Evolutionary conservation across 2,329 filamentous ascomycete species (phyloP).

Genomic region (Neonectria neomacrospora): DNA sequence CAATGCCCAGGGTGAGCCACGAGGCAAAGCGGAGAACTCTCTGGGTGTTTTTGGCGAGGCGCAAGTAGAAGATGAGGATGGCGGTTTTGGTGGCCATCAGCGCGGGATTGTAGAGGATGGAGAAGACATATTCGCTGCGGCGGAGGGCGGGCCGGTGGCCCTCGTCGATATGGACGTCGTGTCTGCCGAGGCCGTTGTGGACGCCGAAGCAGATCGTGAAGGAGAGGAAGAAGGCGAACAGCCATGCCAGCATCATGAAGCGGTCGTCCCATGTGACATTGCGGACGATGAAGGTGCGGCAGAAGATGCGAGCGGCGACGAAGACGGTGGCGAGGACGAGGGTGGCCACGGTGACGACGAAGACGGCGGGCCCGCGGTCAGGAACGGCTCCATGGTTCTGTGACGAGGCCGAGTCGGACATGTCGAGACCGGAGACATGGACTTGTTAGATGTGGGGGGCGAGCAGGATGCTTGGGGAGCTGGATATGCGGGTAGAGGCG

Average conservation of each 20-base stretch:
- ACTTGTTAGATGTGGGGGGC: slow-evolving; percentile 32
- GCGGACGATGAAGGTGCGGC: slow-evolving; percentile 77
- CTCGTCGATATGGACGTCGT: slow-evolving; percentile 68
- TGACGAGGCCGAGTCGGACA: slow-evolving; percentile 43
- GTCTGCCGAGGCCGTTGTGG: slow-evolving; percentile 73
- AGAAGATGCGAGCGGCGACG: slow-evolving; percentile 78
- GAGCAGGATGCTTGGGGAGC: slow-evolving; percentile 33
- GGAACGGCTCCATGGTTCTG: slow-evolving; percentile 48
- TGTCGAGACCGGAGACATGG: slow-evolving; percentile 42
- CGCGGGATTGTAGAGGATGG: slow-evolving; percentile 79
- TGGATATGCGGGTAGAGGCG: slow-evolving; percentile 27
- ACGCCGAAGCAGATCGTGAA: slow-evolving; percentile 74
- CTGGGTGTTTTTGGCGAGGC: slow-evolving; percentile 80
- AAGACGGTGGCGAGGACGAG: slow-evolving; percentile 78
- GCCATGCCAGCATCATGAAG: slow-evolving; percentile 83
- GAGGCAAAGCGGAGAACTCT: slow-evolving; percentile 82
- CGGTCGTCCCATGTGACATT: slow-evolving; percentile 81
- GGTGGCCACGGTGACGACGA: slow-evolving; percentile 76
- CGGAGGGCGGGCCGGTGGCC: slow-evolving; percentile 64
- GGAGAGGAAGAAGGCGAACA: slow-evolving; percentile 73
- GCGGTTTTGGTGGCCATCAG: slow-evolving; percentile 93
- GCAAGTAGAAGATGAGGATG: slow-evolving; percentile 91
- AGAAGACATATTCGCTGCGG: slow-evolving; percentile 71
- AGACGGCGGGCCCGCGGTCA: slow-evolving; percentile 69
- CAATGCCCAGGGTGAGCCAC: slow-evolving; percentile 79